Percentiles rank a stretch among this genome's conserved stretches.
Evolutionary conservation across 352 stramenopile genomes (phyloP).

Genomic region (Detonula confervacea): DNA sequence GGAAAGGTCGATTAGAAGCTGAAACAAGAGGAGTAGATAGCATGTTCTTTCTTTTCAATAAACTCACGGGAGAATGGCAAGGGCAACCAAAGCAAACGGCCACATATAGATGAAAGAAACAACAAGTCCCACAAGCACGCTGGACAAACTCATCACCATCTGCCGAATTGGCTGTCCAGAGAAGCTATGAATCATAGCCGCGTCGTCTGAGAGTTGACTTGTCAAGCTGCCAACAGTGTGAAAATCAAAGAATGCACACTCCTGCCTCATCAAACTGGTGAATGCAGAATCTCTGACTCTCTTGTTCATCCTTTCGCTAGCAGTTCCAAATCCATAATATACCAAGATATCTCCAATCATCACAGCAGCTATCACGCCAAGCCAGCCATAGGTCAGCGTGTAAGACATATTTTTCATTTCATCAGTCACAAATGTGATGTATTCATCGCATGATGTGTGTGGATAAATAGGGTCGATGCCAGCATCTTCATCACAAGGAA

Average conservation of each 20-base stretch:
- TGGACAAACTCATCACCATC: slow-evolving; percentile 60
- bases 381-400: slow-evolving; percentile 53
- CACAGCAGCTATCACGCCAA: slow-evolving; percentile 39
- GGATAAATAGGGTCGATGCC: slow-evolving; percentile 2
- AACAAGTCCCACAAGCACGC: slow-evolving; percentile 53
- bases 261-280: slow-evolving; percentile 64
- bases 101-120: slow-evolving; percentile 52
- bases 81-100: slow-evolving; percentile 71
- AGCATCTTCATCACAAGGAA: slow-evolving; percentile 45
- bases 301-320: slow-evolving; percentile 76
- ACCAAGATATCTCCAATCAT: slow-evolving; percentile 62
- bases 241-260: slow-evolving; percentile 79
- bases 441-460: slow-evolving; percentile 59
- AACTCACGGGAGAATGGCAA: slow-evolving; percentile 65
- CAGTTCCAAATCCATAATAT: slow-evolving; percentile 72
- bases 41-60: not conserved
- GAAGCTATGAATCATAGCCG: slow-evolving; percentile 71
- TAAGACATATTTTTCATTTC: slow-evolving; percentile 64
- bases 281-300: slow-evolving; percentile 70
- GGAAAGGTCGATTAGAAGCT: not conserved
- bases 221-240: slow-evolving; percentile 68
- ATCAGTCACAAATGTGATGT: slow-evolving; percentile 48
- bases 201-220: slow-evolving; percentile 74
- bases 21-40: not conserved
- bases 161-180: slow-evolving; percentile 68